Percentiles rank a stretch among this genome's conserved stretches.
These are phyloP conservation scores for Glycine soja DNA, from an alignment of 306 rosid species.

Conservation along the genomic window DNA sequence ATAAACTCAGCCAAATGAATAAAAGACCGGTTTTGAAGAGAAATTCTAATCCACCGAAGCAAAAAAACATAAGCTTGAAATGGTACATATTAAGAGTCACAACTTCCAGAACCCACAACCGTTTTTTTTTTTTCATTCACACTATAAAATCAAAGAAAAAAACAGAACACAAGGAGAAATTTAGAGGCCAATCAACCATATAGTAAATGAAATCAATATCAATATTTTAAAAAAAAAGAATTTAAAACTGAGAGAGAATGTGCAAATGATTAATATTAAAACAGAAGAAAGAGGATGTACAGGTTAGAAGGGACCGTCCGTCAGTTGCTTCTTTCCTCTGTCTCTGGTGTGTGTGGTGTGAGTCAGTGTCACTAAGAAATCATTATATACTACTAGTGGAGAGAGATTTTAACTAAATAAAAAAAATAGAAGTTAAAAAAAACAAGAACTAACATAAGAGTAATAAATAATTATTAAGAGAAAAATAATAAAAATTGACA, in stretches of 20 bases:
- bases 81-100: background rate
- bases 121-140: background rate
- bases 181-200: background rate
- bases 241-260: background rate
- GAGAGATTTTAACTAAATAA: too few relatives aligned
- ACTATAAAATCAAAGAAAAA: background rate
- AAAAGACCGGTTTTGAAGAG: background rate
- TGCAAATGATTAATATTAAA: background rate
- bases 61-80: background rate
- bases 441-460: too few relatives aligned
- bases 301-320: background rate
- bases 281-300: background rate
- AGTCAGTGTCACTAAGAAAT: background rate
- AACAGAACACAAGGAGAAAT: background rate
- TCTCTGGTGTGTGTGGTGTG: background rate
- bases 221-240: background rate
- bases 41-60: background rate
- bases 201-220: background rate
- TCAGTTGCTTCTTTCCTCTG: background rate
- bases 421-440: too few relatives aligned
- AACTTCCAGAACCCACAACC: constrained; percentile 6
- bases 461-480: too few relatives aligned
- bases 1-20: background rate
- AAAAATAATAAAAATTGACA: too few relatives aligned
- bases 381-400: background rate